A percentile compares a stretch with the other conserved stretches of the same genome.
Evolutionary conservation across 148 eudicot genomes (phyloP).

Genomic region (Vaccinium myrtillus): DNA sequence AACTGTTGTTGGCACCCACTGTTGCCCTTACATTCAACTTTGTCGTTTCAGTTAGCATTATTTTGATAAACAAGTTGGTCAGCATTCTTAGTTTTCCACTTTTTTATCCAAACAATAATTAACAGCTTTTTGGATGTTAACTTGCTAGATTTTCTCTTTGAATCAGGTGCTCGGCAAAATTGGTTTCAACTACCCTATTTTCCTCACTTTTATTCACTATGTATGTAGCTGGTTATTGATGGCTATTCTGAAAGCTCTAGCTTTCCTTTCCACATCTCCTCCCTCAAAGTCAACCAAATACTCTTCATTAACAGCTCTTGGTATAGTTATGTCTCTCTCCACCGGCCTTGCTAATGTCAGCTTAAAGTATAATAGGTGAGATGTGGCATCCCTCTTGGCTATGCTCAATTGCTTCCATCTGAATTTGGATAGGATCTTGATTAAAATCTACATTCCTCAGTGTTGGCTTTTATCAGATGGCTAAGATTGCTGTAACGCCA

Average conservation of each 20-base stretch:
- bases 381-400: slow-evolving; percentile 2
- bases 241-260: slow-evolving; percentile 70
- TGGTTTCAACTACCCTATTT: slow-evolving; percentile 89
- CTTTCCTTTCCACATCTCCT: slow-evolving; percentile 71
- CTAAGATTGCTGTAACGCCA: slow-evolving; percentile 94
- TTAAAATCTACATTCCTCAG: slow-evolving; percentile 37
- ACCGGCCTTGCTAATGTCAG: slow-evolving; percentile 97
- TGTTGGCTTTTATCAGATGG: slow-evolving; percentile 99
- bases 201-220: slow-evolving; percentile 86
- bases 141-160: slow-evolving; percentile 13
- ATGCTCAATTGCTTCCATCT: not conserved
- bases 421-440: slow-evolving; percentile 4
- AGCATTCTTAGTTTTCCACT: slow-evolving; percentile 20
- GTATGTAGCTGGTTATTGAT: slow-evolving; percentile 77
- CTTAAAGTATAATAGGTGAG: slow-evolving; percentile 89
- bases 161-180: slow-evolving; percentile 73
- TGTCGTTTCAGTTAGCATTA: slow-evolving; percentile 83
- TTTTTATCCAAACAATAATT: no score
- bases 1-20: slow-evolving; percentile 68
- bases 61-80: slow-evolving; percentile 90
- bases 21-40: slow-evolving; percentile 91
- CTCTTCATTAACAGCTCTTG: slow-evolving; percentile 74
- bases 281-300: slow-evolving; percentile 63
- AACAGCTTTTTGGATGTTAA: not conserved
- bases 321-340: slow-evolving; percentile 86